These are phyloP conservation scores for Lactarius sanguifluus DNA, from an alignment of 768 basidiomycete genomes.

Conservation along the genomic window DNA sequence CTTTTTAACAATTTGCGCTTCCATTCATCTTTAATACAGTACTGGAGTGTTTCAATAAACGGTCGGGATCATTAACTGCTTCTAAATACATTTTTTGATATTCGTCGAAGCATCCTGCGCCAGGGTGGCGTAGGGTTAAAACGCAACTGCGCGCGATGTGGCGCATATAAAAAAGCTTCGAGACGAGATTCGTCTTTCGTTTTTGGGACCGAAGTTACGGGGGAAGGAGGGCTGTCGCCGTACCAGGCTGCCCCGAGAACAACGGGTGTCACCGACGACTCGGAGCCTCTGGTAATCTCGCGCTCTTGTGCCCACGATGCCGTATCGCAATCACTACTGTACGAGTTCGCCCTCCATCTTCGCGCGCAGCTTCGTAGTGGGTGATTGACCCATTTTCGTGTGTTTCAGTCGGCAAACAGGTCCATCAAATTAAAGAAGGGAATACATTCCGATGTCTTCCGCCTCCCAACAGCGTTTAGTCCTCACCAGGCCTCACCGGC, in stretches of 20 bases:
- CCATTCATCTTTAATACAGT: not conserved
- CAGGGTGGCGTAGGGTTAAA: not conserved
- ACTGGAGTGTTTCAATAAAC: too few species aligned
- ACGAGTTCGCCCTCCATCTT: not conserved
- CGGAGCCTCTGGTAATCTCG: not conserved
- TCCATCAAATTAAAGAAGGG: not conserved
- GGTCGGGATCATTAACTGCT: too few species aligned
- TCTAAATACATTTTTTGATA: too few species aligned
- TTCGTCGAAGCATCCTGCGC: too few species aligned
- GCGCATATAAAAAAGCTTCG: not conserved
- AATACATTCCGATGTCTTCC: not conserved
- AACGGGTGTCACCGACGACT: not conserved
- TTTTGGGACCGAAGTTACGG: not conserved
- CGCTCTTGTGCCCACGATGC: not conserved
- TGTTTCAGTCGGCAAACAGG: not conserved
- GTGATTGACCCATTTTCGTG: not conserved
- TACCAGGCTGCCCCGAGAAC: not conserved
- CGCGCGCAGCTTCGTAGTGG: not conserved
- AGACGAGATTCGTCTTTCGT: not conserved
- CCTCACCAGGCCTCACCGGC: too few species aligned
- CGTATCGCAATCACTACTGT: not conserved
- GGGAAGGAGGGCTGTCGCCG: not conserved
- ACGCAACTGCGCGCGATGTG: not conserved
- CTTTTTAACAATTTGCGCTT: not conserved
- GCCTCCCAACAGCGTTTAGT: not conserved